Base-by-base conservation (phyloP, 1,139 yeast species). In the Wickerhamomyces sp. region DNA sequence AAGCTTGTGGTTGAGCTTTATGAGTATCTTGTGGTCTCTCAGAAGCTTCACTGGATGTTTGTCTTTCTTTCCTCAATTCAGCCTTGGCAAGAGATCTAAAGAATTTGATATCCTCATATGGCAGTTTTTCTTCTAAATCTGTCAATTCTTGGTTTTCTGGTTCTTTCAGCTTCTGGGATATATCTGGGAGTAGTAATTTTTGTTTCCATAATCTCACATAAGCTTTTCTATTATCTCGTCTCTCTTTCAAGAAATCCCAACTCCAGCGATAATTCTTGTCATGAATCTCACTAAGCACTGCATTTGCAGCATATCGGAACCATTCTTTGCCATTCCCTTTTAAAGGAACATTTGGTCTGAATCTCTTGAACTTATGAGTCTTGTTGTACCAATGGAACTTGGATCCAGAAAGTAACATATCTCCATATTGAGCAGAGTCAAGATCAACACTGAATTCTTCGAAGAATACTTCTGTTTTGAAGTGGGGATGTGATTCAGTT, bases 391-490 rank as follows among this genome's bases (percentile, higher is more conserved):
- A 79, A 54, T 86, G 90, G 61, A 88, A 81, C 50, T 84, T 80
- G 4, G 95, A 87, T 7, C 90, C 82, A 1, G 95, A 84, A 76
- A 88, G 80, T 37, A 94, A 71, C 6, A 89, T 75, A 60, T 88
- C 94, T 38, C 84, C 75, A 61, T 94, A 94, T 62, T 93, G 98
- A 45, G 79, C 77, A 45, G 93, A 81, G 62, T 93, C 95, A 50
- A 94, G 70, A 46, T 84, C 89, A 26, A 94, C 69, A 14, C 95
- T 89, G 56, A 94, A 83, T 59, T 93, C 96, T 47, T 91, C 91
- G 62, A 91, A 94, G 50, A 83, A 77, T 41, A 93, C 68, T 50
- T 88, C 87, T 0, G 93, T 78, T 42, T 79, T 78, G 18, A 89
- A 74, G 61, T 87, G 94, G 2, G 99, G 97, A 30, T 68, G 66